phyloP scores from a whole-genome alignment of 2,329 filamentous ascomycete genomes.

The Westerdykella aurantiaca region DNA sequence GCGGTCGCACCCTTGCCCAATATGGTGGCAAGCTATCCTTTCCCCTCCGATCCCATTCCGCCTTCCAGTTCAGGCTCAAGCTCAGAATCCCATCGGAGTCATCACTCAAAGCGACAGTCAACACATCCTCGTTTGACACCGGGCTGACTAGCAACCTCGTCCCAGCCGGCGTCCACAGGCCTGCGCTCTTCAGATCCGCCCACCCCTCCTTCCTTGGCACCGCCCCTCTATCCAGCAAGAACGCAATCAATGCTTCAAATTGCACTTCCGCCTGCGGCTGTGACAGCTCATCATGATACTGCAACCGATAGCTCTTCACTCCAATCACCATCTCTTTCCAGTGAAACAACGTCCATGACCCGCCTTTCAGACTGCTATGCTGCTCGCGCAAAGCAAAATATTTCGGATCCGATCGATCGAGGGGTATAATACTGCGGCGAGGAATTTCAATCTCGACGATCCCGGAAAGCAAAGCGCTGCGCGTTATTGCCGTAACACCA shows the following conservation, averaged over 20 bases:
- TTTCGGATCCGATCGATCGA: slow-evolving; percentile 51
- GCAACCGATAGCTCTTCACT: slow-evolving; percentile 56
- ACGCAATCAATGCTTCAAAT: slow-evolving; percentile 57
- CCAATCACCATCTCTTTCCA: slow-evolving; percentile 61
- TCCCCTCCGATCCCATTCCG: slow-evolving; percentile 17
- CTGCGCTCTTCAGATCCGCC: slow-evolving; percentile 15
- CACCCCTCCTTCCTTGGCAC: slow-evolving; percentile 16
- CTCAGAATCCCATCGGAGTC: slow-evolving; percentile 25
- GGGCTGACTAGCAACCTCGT: slow-evolving; percentile 21
- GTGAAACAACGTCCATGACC: slow-evolving; percentile 60
- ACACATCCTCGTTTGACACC: slow-evolving; percentile 13
- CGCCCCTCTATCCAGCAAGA: slow-evolving; percentile 51
- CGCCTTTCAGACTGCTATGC: slow-evolving; percentile 53
- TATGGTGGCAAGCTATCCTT: slow-evolving; percentile 22
- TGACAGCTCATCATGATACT: slow-evolving; percentile 51
- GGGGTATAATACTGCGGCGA: slow-evolving; percentile 57
- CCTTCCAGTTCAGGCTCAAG: slow-evolving; percentile 16
- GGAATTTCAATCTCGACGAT: slow-evolving; percentile 63
- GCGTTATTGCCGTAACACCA: slow-evolving; percentile 53
- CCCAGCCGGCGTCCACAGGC: slow-evolving; percentile 27
- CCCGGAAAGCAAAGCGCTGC: slow-evolving; percentile 59
- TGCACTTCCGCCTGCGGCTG: slow-evolving; percentile 47
- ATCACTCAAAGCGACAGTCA: slow-evolving; percentile 21
- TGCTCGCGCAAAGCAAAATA: slow-evolving; percentile 55
- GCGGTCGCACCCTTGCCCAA: slow-evolving; percentile 15